Evolutionary conservation across 2,329 filamentous ascomycete species (phyloP), one percentile per base, ranked within the genome.

Genomic region (Aspergillus alliaceus): DNA sequence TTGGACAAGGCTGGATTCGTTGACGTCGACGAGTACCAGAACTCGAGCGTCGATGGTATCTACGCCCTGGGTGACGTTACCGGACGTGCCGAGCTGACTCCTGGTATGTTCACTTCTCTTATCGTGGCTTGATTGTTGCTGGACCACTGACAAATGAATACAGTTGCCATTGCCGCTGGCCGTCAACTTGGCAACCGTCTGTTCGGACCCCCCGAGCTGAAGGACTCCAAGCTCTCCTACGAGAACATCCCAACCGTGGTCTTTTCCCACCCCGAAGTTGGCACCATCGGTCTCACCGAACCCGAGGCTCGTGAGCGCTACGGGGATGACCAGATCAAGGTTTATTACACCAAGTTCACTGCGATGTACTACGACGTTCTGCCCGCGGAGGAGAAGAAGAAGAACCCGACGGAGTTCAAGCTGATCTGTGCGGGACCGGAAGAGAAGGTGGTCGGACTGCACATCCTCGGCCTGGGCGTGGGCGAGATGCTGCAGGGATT

Each of bases 401-500:
- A 79, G 68, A 74, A 79, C 64, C 80, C 80, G 2, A 82, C 79
- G 1, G 72, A 81, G 66, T 80, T 80, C 70, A 82, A 82, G 69
- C 68, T 82, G 27, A 70, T 82, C 48, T 80, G 78, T 52, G 72
- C 75, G 5, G 79, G 79, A 0, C 72, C 73, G 2, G 76, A 81
- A 42, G 80, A 82, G 70, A 80, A 78, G 67, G 71, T 82, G 37
- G 79, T 82, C 22, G 80, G 80, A 14, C 56, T 82, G 59, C 80
- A 82, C 64, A 78, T 82, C 54, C 63, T 83, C 62, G 69, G 81
- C 62, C 67, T 79, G 34, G 71, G 73, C 12, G 72, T 79, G 57
- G 70, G 79, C 64, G 84, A 92, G 82, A 88, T 91, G 85, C 79
- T 91, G 67, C 84, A 92, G 75, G 84, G 89, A 62, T 90, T 92